Percentiles rank a stretch among this genome's conserved stretches.
phyloP scores from a whole-genome alignment of 176 grass and related monocot species.

The Phoenix roebelenii region DNA sequence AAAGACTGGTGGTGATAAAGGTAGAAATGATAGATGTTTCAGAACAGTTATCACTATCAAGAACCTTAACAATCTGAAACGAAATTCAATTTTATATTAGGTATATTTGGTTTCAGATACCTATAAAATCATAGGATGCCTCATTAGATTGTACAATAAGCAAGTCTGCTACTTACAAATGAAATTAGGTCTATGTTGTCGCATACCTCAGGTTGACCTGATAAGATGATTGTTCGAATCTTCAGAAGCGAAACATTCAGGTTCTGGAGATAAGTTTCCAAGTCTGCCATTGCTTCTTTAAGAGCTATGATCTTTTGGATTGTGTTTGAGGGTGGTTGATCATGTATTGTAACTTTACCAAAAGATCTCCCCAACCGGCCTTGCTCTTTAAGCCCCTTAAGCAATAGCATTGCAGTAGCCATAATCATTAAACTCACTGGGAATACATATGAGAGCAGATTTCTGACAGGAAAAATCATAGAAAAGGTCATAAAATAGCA shows the following conservation, averaged over 20 bases:
- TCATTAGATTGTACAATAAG: no score
- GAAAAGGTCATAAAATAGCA: constrained; percentile 8
- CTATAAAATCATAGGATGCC: no score
- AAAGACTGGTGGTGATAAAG: no score
- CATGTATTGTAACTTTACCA: constrained; percentile 74
- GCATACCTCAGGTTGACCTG: constrained; percentile 84
- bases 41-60: no score
- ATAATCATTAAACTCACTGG: constrained; percentile 50
- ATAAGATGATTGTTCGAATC: constrained; percentile 56
- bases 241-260: constrained; percentile 85
- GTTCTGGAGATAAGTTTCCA: constrained; percentile 87
- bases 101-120: no score
- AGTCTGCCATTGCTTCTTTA: constrained; percentile 82
- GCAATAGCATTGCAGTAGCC: constrained; percentile 67
- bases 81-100: no score
- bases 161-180: not conserved
- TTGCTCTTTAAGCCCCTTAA: constrained; percentile 88
- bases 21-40: no score
- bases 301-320: constrained; percentile 89
- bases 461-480: constrained; percentile 34
- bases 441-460: constrained; percentile 68
- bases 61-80: no score
- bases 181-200: constrained; percentile 10
- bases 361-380: constrained; percentile 80
- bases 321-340: constrained; percentile 92